Percentiles rank a stretch among this genome's conserved stretches.
Conservation (phyloP, 352 stramenopile genomes). For the Pythium diclinum region DNA sequence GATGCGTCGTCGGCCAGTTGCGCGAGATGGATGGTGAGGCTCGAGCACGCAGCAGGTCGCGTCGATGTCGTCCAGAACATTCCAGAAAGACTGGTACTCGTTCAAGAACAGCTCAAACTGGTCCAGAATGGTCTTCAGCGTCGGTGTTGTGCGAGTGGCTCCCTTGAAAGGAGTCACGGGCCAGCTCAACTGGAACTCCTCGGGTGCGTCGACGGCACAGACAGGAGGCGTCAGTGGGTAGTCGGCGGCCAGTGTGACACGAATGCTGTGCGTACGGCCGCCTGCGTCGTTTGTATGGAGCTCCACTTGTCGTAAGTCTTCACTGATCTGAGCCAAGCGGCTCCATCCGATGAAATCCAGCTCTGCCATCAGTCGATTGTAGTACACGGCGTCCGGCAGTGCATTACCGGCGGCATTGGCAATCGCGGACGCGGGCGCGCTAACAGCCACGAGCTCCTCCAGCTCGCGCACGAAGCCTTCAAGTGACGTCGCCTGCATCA, state of each 20-base stretch:
- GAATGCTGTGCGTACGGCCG: slow-evolving; percentile 43
- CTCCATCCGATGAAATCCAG: slow-evolving; percentile 63
- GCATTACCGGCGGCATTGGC: not conserved
- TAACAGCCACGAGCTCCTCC: slow-evolving; percentile 59
- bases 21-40: slow-evolving; percentile 60
- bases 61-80: slow-evolving; percentile 74
- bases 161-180: not conserved
- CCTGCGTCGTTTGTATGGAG: slow-evolving; percentile 41
- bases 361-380: slow-evolving; percentile 57
- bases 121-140: slow-evolving; percentile 27
- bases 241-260: slow-evolving; percentile 40
- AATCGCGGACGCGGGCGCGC: slow-evolving; percentile 13
- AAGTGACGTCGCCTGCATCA: slow-evolving; percentile 56
- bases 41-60: slow-evolving; percentile 71
- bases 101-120: slow-evolving; percentile 59
- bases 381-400: slow-evolving; percentile 54
- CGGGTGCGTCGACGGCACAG: slow-evolving; percentile 55
- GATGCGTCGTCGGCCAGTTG: slow-evolving; percentile 56
- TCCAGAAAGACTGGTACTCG: slow-evolving; percentile 77
- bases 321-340: slow-evolving; percentile 45
- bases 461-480: slow-evolving; percentile 50
- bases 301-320: slow-evolving; percentile 57
- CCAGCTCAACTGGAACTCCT: slow-evolving; percentile 45
- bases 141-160: slow-evolving; percentile 1
- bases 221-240: slow-evolving; percentile 32